A percentile compares a stretch with the other conserved stretches of the same genome.
Conservation (phyloP, 2,329 filamentous ascomycete species). For the Periconia sp. region DNA sequence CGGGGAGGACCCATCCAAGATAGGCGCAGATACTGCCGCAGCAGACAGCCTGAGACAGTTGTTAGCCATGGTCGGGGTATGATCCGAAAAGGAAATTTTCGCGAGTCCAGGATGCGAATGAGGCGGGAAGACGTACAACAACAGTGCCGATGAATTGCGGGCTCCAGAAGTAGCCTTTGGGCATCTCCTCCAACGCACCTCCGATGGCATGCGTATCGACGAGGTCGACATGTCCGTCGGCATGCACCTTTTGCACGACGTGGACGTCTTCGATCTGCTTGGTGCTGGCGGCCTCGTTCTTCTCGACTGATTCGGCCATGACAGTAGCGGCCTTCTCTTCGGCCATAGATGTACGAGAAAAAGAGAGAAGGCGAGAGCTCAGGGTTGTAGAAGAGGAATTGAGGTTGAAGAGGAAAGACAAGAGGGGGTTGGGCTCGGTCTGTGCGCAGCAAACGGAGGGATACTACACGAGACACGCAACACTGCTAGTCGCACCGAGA, state of each 20-base stretch:
- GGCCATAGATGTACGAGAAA: too few relatives aligned
- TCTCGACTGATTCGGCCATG: conserved; percentile 18
- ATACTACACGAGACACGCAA: too few relatives aligned
- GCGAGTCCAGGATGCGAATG: too few relatives aligned
- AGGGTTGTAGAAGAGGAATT: too few relatives aligned
- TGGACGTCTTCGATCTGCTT: conserved; percentile 22
- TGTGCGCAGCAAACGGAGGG: neutral
- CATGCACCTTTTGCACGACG: conserved; percentile 38
- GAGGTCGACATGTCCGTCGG: conserved; percentile 52
- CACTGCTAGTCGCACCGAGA: too few relatives aligned
- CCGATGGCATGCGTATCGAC: conserved; percentile 53
- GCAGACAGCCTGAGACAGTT: conserved; percentile 25
- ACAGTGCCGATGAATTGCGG: conserved; percentile 52
- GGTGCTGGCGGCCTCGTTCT: conserved; percentile 5
- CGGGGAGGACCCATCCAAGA: conserved; percentile 36
- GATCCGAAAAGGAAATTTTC: too few relatives aligned
- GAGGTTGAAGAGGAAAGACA: too few relatives aligned
- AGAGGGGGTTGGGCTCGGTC: too few relatives aligned
- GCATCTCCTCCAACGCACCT: conserved; percentile 50
- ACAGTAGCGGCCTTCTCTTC: conserved; percentile 15
- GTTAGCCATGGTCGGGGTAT: neutral
- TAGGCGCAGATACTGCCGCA: conserved; percentile 33
- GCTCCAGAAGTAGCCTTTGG: conserved; percentile 50
- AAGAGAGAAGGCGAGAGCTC: too few relatives aligned
- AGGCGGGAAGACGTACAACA: conserved; percentile 19